Percentiles rank a stretch among this genome's conserved stretches.
Evolutionary conservation across 768 basidiomycete genomes (phyloP).

Genomic region (Mrakia blollopis): DNA sequence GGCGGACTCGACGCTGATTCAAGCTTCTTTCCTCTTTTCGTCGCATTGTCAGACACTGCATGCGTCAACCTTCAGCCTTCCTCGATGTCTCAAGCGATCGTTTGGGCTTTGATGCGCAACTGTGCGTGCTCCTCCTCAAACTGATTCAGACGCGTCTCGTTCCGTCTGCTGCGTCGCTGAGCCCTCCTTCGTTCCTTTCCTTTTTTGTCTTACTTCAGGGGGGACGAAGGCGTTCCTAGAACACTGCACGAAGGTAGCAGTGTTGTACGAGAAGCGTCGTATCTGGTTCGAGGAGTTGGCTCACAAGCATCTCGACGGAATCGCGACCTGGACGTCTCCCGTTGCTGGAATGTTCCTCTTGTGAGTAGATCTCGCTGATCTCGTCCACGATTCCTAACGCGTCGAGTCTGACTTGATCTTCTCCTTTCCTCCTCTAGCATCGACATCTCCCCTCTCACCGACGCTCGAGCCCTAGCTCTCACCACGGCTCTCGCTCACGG

Average conservation of each 20-base stretch:
- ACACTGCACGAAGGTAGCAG: slow-evolving; percentile 59
- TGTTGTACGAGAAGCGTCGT: slow-evolving; percentile 62
- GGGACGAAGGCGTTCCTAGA: slow-evolving; percentile 66
- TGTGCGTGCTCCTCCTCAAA: slow-evolving; percentile 23
- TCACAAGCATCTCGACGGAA: slow-evolving; percentile 66
- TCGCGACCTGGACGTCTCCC: slow-evolving; percentile 54
- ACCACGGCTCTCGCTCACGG: slow-evolving; percentile 72
- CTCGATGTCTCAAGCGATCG: slow-evolving; percentile 41
- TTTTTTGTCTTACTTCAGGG: slow-evolving; percentile 39
- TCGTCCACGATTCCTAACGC: not conserved
- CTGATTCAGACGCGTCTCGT: not conserved
- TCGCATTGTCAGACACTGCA: slow-evolving; percentile 41
- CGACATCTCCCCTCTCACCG: slow-evolving; percentile 48
- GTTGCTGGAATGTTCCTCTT: slow-evolving; percentile 87
- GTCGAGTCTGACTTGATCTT: not conserved
- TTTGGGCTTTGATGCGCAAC: slow-evolving; percentile 37
- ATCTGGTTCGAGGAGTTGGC: slow-evolving; percentile 74
- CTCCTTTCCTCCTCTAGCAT: slow-evolving; percentile 37
- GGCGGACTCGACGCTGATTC: too few relatives aligned
- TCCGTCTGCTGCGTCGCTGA: too few relatives aligned
- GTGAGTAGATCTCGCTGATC: not conserved
- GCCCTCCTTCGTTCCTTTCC: not conserved
- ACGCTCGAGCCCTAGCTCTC: slow-evolving; percentile 68
- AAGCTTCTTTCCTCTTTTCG: not conserved
- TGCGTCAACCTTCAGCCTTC: slow-evolving; percentile 44